A percentile compares a stretch with the other conserved stretches of the same genome.
Conservation (phyloP, 176 grass and related monocot species). For the Thinopyrum elongatum region DNA sequence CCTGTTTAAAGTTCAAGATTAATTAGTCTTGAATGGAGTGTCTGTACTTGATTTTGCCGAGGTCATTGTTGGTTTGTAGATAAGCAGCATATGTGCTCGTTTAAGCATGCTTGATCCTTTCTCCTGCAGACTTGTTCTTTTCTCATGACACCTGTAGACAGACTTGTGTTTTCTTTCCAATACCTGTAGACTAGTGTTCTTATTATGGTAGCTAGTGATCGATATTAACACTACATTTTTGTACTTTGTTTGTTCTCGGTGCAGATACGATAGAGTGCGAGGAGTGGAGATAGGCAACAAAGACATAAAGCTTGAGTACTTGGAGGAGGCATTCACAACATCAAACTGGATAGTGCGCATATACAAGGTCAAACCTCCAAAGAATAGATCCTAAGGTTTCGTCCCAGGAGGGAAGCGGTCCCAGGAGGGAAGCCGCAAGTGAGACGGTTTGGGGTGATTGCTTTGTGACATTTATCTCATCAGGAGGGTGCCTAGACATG, state of each 20-base stretch:
- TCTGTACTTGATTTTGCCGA: not conserved
- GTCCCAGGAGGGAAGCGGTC: not conserved
- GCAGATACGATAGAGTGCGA: conserved; percentile 88
- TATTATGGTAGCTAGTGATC: not conserved
- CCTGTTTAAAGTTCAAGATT: conserved; percentile 25
- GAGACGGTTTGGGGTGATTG: not conserved
- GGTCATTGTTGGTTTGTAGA: not conserved
- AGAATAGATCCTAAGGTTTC: conserved; percentile 81
- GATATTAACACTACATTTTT: not conserved
- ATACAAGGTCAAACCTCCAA: conserved; percentile 97
- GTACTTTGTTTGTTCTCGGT: conserved; percentile 18
- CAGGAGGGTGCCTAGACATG: not conserved
- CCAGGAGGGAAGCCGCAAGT: not conserved
- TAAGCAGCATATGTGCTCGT: not conserved
- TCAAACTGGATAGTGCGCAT: conserved; percentile 98
- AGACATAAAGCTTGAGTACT: conserved; percentile 93
- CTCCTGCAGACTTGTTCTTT: not conserved
- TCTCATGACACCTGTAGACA: not conserved
- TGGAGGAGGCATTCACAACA: conserved; percentile 94
- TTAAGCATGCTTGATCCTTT: conserved; percentile 21
- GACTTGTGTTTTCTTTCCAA: not conserved
- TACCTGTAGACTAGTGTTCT: not conserved
- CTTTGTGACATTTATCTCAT: conserved; percentile 8
- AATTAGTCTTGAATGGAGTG: conserved; percentile 7
- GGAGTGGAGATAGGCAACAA: conserved; percentile 99